A percentile compares a stretch with the other conserved stretches of the same genome.
phyloP scores from a whole-genome alignment of 2,329 filamentous ascomycete species.

The Daldinia sp. region DNA sequence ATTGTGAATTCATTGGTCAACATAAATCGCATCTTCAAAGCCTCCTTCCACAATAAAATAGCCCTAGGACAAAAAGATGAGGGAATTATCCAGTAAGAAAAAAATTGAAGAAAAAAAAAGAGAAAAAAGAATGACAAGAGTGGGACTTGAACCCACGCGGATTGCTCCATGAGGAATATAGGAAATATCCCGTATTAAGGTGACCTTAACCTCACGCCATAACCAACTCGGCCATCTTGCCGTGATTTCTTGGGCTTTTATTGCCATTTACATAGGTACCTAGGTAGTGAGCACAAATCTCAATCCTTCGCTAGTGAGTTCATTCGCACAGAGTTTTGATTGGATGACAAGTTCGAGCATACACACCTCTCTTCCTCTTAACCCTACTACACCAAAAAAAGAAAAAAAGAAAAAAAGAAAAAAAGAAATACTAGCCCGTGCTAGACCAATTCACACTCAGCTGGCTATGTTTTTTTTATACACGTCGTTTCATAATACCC shows the following conservation, averaged over 20 bases:
- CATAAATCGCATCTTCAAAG: too few species aligned
- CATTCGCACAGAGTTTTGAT: not conserved
- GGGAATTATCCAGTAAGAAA: not conserved
- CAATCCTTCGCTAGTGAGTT: too few species aligned
- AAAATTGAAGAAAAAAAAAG: not conserved
- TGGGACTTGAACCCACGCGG: constrained; percentile 49
- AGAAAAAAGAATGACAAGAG: constrained; percentile 36
- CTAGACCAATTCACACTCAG: too few species aligned
- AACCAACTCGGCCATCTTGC: constrained; percentile 51
- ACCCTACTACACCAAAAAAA: not conserved
- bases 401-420: not conserved
- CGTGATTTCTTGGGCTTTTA: not conserved
- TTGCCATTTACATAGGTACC: not conserved
- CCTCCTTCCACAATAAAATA: too few species aligned
- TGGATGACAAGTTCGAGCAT: not conserved
- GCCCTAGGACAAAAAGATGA: not conserved
- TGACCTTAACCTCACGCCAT: constrained; percentile 50
- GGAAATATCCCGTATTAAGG: constrained; percentile 44
- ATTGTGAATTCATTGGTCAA: not conserved
- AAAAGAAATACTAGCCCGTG: too few species aligned
- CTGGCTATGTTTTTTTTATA: too few species aligned
- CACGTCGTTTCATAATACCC: too few species aligned
- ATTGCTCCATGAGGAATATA: constrained; percentile 39
- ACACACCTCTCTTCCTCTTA: too few species aligned
- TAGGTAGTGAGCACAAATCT: too few species aligned